Conservation (phyloP, 495 filamentous ascomycete genomes). For the Penicillium malachiteum region DNA sequence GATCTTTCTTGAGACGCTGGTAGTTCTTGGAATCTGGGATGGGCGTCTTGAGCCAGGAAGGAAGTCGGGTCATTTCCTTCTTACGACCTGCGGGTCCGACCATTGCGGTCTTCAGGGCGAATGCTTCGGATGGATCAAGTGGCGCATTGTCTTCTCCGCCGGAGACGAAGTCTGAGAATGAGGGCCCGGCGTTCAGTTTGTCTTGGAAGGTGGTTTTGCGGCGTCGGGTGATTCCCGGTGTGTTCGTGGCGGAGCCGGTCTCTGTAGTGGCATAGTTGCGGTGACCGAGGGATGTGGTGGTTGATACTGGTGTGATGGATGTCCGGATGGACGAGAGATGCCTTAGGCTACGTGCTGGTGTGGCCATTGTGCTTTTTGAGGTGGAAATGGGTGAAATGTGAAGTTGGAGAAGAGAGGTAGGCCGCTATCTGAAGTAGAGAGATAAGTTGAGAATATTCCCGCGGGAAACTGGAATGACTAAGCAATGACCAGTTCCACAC, state of each 20-base stretch:
- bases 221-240: conserved; percentile 30
- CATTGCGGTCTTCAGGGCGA: conserved; percentile 68
- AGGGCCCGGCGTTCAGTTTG: conserved; percentile 74
- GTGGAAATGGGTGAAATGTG: no score
- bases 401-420: no score
- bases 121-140: conserved; percentile 57
- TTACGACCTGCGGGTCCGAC: conserved; percentile 75
- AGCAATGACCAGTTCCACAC: background rate
- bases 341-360: conserved; percentile 37
- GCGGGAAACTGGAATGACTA: conserved; percentile 1
- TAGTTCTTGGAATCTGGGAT: conserved; percentile 83
- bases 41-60: conserved; percentile 93
- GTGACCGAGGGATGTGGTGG: conserved; percentile 16
- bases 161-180: conserved; percentile 80
- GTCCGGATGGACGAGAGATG: conserved; percentile 33
- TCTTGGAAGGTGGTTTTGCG: conserved; percentile 73
- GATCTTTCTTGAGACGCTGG: conserved; percentile 89
- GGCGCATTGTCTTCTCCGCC: conserved; percentile 50
- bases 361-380: conserved; percentile 32
- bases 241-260: conserved; percentile 35
- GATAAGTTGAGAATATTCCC: background rate
- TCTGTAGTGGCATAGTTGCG: conserved; percentile 47
- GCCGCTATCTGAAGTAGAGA: background rate
- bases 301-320: conserved; percentile 13
- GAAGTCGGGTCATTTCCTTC: conserved; percentile 87